Conservation (phyloP, 495 filamentous ascomycete genomes). For the Aspergillus hancockii region DNA sequence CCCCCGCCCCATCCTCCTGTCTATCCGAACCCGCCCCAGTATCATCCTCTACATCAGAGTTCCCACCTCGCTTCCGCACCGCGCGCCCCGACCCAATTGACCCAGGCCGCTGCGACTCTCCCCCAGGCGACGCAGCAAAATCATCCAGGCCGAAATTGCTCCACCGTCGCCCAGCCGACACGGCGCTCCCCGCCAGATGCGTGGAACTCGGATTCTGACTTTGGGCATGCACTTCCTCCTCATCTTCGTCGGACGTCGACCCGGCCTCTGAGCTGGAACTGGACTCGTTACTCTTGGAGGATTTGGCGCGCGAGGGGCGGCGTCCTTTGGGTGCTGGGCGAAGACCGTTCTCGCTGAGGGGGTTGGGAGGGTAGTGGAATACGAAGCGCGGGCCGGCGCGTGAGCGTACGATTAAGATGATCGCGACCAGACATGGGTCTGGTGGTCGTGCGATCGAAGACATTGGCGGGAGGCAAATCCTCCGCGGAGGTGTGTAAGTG, state of each 20-base stretch:
- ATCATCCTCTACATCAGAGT: conserved; percentile 48
- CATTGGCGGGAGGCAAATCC: conserved; percentile 30
- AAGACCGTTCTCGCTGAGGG: conserved; percentile 46
- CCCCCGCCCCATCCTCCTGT: conserved; percentile 53
- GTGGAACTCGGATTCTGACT: conserved; percentile 12
- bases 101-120: conserved; percentile 39
- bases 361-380: conserved; percentile 84
- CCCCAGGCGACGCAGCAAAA: conserved; percentile 32
- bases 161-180: conserved; percentile 30
- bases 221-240: conserved; percentile 38
- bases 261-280: conserved; percentile 50
- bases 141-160: conserved; percentile 45
- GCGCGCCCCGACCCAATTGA: conserved; percentile 46
- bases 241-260: conserved; percentile 51
- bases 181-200: conserved; percentile 24
- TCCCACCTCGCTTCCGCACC: conserved; percentile 37
- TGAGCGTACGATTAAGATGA: conserved; percentile 78
- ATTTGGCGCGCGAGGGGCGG: conserved; percentile 36
- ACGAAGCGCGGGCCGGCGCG: conserved; percentile 80
- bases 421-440: conserved; percentile 69
- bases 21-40: conserved; percentile 40
- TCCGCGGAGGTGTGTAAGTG: conserved; percentile 1
- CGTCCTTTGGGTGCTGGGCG: conserved; percentile 37
- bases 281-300: conserved; percentile 39
- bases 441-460: conserved; percentile 52